phyloP scores from a whole-genome alignment of 192 early-diverging fungal species.

The Rhizophagus sp. region DNA sequence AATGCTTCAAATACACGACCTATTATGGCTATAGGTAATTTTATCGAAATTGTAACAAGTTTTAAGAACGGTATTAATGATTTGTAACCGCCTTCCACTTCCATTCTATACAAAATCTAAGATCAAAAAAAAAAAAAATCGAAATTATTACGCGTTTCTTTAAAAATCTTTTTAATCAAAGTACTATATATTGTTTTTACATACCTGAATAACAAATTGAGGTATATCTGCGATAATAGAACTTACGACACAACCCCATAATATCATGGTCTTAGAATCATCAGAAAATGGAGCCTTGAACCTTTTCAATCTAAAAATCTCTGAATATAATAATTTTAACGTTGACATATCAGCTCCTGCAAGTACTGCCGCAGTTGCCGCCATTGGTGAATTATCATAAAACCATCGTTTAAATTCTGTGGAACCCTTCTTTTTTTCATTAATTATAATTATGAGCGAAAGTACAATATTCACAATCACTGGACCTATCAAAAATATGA shows the following conservation, averaged over 20 bases:
- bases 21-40: not conserved
- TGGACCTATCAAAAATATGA: not conserved
- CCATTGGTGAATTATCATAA: not conserved
- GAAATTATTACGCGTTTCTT: not conserved
- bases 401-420: not conserved
- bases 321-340: not conserved
- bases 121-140: not conserved
- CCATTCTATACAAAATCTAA: not conserved
- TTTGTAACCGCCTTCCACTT: not conserved
- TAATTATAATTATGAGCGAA: not conserved
- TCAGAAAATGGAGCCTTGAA: slow-evolving; percentile 5
- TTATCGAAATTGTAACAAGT: not conserved
- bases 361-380: not conserved
- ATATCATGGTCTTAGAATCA: not conserved
- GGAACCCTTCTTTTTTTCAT: not conserved
- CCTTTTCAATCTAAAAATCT: not conserved
- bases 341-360: not conserved
- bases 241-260: not conserved
- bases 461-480: not conserved
- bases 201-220: slow-evolving; percentile 16
- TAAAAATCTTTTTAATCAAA: not conserved
- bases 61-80: not conserved
- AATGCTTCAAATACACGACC: not conserved
- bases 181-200: not conserved
- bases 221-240: not conserved